A percentile compares a stretch with the other conserved stretches of the same genome.
Evolutionary conservation across 352 stramenopile genomes (phyloP).

Genomic region (Halophytophthora polymorphica): DNA sequence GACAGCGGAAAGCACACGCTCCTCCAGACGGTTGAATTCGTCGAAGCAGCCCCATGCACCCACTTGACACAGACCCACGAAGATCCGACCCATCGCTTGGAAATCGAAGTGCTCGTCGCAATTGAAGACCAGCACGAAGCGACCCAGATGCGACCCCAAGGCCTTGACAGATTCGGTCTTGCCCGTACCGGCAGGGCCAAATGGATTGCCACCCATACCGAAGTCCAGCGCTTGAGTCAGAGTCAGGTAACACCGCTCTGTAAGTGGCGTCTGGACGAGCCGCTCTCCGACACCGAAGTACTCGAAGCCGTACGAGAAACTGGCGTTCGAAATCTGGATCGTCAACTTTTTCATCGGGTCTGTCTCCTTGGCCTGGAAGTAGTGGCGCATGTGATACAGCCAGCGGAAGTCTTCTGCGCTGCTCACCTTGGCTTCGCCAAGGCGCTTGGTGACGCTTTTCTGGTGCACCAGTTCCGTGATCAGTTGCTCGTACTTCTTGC

Average conservation of each 20-base stretch:
- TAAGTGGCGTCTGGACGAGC: slow-evolving; percentile 99
- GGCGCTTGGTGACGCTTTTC: slow-evolving; percentile 94
- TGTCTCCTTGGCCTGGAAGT: slow-evolving; percentile 88
- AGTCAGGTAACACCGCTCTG: slow-evolving; percentile 99
- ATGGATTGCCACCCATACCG: slow-evolving; percentile 98
- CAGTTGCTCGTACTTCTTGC: slow-evolving; percentile 99
- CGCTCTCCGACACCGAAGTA: slow-evolving; percentile 99
- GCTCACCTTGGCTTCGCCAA: slow-evolving; percentile 84
- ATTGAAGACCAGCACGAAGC: slow-evolving; percentile 99
- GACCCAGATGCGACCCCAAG: slow-evolving; percentile 96
- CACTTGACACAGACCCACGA: slow-evolving; percentile 99
- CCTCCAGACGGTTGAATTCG: slow-evolving; percentile 99
- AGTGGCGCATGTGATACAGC: slow-evolving; percentile 99
- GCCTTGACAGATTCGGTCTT: slow-evolving; percentile 99
- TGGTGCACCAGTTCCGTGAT: slow-evolving; percentile 99
- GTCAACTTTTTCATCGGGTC: slow-evolving; percentile 91
- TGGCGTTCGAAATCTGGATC: slow-evolving; percentile 98
- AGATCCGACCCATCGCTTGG: slow-evolving; percentile 99
- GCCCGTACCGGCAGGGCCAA: slow-evolving; percentile 98
- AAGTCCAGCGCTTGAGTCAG: slow-evolving; percentile 99
- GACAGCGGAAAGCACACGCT: slow-evolving; percentile 98
- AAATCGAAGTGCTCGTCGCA: slow-evolving; percentile 99
- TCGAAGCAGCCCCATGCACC: slow-evolving; percentile 99
- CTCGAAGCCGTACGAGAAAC: slow-evolving; percentile 99
- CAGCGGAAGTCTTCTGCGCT: slow-evolving; percentile 96